Evolutionary conservation across 345 rosid species (phyloP).

Genomic region (Salix suchowensis): DNA sequence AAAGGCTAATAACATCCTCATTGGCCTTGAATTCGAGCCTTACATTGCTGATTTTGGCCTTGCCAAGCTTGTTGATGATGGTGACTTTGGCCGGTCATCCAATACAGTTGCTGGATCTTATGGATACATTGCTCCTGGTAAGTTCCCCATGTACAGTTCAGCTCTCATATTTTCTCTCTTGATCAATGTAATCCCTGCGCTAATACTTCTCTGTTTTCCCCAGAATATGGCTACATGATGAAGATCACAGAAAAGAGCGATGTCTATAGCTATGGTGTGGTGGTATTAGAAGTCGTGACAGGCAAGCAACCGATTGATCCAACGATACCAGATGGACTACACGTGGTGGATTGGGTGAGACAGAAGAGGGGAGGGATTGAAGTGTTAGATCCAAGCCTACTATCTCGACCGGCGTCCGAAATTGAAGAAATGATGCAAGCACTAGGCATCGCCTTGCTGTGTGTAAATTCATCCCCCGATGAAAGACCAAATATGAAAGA

Average conservation of each 20-base stretch:
- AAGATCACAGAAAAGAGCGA: conserved; percentile 96
- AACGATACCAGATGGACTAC: conserved; percentile 75
- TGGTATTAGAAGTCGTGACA: conserved; percentile 74
- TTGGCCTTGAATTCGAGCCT: conserved; percentile 86
- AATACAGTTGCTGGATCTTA: conserved; percentile 89
- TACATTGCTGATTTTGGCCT: conserved; percentile 97
- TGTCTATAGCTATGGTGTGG: conserved; percentile 91
- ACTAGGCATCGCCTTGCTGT: conserved; percentile 65
- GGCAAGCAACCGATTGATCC: conserved; percentile 97
- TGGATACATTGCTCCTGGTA: conserved; percentile 98
- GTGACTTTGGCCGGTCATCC: conserved; percentile 76
- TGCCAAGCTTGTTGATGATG: conserved; percentile 89
- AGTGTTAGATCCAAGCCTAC: conserved; percentile 57
- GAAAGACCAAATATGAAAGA: conserved; percentile 96
- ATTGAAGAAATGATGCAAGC: conserved; percentile 83
- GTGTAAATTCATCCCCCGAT: conserved; percentile 64
- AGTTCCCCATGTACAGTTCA: neutral
- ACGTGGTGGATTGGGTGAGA: conserved; percentile 86
- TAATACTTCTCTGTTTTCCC: neutral
- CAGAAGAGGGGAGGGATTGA: conserved; percentile 55
- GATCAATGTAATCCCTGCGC: neutral
- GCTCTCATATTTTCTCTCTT: neutral
- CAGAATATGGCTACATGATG: conserved; percentile 94
- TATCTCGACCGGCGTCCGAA: conserved; percentile 52
- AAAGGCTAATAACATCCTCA: conserved; percentile 85